Evolutionary conservation across 495 filamentous ascomycete species (phyloP).

Genomic region (Filosporella fistucella): DNA sequence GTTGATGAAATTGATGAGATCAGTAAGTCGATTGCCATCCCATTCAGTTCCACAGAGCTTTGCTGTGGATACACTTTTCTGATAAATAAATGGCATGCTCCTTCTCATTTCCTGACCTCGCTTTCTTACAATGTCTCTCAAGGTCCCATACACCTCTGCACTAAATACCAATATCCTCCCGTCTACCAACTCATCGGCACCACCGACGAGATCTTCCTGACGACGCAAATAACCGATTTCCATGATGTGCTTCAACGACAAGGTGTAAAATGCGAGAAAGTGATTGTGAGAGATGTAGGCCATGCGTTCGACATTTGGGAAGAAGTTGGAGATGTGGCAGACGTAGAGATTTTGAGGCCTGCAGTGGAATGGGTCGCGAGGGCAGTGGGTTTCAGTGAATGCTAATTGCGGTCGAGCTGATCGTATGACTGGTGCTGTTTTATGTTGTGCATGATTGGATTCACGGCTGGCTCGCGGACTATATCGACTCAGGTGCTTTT

Average conservation of each 20-base stretch:
- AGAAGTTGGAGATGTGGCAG: slow-evolving; percentile 4
- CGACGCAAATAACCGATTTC: slow-evolving; percentile 2
- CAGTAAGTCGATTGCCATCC: slow-evolving; percentile 1
- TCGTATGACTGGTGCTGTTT: too few species aligned
- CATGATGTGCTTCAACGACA: not conserved
- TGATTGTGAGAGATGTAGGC: not conserved
- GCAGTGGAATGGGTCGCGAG: slow-evolving; percentile 11
- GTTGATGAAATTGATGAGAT: slow-evolving; percentile 14
- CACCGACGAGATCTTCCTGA: slow-evolving; percentile 7
- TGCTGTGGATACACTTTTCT: not conserved
- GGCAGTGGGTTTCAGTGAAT: too few species aligned
- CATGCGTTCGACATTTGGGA: slow-evolving; percentile 20
- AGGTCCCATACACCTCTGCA: slow-evolving; percentile 4
- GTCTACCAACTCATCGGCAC: slow-evolving; percentile 13
- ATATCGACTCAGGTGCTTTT: too few species aligned
- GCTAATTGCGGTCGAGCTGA: too few species aligned
- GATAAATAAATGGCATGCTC: not conserved
- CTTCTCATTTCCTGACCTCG: not conserved
- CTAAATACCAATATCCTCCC: slow-evolving; percentile 4
- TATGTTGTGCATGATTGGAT: too few species aligned
- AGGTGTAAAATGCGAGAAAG: not conserved
- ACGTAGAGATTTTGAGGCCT: slow-evolving; percentile 4
- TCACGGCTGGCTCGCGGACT: too few species aligned
- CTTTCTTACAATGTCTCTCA: not conserved
- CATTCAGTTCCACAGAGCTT: not conserved